Evolutionary conservation across 306 rosid genomes (phyloP).

Genomic region (Cucurbita moschata): DNA sequence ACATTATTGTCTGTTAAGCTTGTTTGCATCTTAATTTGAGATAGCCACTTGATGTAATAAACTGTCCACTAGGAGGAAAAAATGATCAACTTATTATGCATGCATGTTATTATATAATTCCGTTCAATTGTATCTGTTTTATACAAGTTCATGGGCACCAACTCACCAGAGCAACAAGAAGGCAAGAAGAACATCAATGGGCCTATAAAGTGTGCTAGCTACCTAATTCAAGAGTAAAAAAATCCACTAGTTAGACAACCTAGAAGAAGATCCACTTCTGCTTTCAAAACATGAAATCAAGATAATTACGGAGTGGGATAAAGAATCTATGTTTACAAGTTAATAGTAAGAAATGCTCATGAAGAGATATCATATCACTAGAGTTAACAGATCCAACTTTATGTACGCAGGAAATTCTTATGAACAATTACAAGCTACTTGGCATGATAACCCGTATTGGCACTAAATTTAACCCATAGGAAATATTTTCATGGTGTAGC

Average conservation of each 20-base stretch:
- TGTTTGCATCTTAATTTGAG: neutral
- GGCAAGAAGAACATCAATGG: constrained; percentile 13
- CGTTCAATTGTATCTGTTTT: neutral
- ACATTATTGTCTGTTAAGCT: neutral
- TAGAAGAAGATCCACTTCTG: constrained; percentile 3
- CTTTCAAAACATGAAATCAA: neutral
- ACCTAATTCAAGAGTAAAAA: constrained; percentile 12
- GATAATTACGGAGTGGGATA: neutral
- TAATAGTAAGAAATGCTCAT: neutral
- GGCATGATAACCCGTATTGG: neutral
- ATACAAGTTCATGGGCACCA: constrained; percentile 1
- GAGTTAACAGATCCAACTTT: neutral
- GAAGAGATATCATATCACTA: neutral
- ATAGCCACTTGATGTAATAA: neutral
- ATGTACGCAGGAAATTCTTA: neutral
- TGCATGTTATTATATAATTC: neutral
- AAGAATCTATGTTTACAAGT: neutral
- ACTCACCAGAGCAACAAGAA: constrained; percentile 15
- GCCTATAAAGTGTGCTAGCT: constrained; percentile 11
- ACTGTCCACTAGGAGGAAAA: neutral
- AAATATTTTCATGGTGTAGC: neutral
- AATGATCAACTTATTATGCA: neutral
- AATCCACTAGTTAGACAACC: constrained; percentile 14
- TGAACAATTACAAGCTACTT: neutral
- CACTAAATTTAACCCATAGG: neutral